Evolutionary conservation across 768 basidiomycete genomes (phyloP).

Genomic region (Mycena sanguinolenta): DNA sequence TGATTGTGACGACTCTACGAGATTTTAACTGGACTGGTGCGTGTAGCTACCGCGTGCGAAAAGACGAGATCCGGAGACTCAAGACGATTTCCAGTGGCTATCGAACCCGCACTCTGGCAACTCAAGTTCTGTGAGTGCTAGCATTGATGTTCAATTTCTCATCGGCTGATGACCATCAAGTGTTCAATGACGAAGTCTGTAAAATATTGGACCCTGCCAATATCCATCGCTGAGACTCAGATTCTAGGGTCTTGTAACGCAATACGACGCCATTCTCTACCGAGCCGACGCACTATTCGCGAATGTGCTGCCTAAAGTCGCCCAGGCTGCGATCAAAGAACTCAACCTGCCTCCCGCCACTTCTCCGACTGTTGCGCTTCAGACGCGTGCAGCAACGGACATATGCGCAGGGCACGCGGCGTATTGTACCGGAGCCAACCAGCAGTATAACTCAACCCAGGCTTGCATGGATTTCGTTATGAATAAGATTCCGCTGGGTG

Average conservation of each 20-base stretch:
- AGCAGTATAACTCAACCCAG: constrained; percentile 10
- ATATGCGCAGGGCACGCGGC: constrained; percentile 7
- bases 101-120: neutral
- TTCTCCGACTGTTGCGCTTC: neutral
- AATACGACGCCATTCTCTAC: constrained; percentile 6
- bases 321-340: neutral
- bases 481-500: constrained; percentile 6
- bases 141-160: neutral
- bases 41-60: neutral
- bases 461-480: constrained; percentile 1
- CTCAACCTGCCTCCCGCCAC: constrained; percentile 5
- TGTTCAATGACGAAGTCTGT: constrained; percentile 10
- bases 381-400: constrained; percentile 9
- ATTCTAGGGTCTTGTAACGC: neutral
- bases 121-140: constrained; percentile 3
- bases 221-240: neutral
- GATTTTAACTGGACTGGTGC: constrained; percentile 16
- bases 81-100: neutral
- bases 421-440: neutral
- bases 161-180: neutral
- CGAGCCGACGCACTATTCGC: neutral
- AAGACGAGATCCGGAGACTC: neutral
- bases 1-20: constrained; percentile 1
- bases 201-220: no score
- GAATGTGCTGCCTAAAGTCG: constrained; percentile 5